Percentiles rank a stretch among this genome's conserved stretches.
Evolutionary conservation across 2,329 filamentous ascomycete species (phyloP).

Genomic region (Ascosphaera pollenicola): DNA sequence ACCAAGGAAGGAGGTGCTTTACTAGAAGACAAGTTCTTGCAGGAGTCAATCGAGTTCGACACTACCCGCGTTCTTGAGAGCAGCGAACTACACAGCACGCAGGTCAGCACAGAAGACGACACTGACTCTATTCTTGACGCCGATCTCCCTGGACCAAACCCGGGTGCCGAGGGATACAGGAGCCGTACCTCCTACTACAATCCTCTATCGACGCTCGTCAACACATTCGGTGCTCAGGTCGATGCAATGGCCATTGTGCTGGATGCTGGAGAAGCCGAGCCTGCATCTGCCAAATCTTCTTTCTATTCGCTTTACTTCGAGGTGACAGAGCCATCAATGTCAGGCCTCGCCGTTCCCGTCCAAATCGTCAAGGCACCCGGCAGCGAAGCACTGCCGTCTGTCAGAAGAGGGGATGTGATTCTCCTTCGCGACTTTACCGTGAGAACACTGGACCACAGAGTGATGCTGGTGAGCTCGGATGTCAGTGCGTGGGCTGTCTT

Average conservation of each 20-base stretch:
- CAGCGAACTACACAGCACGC: no score
- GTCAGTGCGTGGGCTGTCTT: conserved; percentile 27
- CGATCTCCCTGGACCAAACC: conserved; percentile 6
- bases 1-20: no score
- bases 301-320: conserved; percentile 20
- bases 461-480: conserved; percentile 20
- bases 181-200: conserved; percentile 22
- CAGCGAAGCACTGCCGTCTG: conserved; percentile 14
- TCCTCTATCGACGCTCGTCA: conserved; percentile 19
- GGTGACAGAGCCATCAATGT: conserved; percentile 23
- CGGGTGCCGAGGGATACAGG: conserved; percentile 15
- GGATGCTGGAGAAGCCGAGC: conserved; percentile 11
- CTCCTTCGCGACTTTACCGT: conserved; percentile 26
- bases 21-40: no score
- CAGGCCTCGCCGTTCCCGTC: conserved; percentile 15
- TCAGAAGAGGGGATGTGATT: conserved; percentile 19
- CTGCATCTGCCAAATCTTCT: conserved; percentile 15
- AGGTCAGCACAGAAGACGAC: conserved; percentile 2
- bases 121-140: conserved; percentile 4
- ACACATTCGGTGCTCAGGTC: conserved; percentile 18
- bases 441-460: conserved; percentile 16
- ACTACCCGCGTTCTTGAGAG: no score
- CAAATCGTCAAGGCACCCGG: conserved; percentile 22
- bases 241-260: conserved; percentile 22
- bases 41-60: no score